These are phyloP conservation scores for Coemansia sp. DNA, from an alignment of 192 early-diverging fungal species.

Conservation along the genomic window DNA sequence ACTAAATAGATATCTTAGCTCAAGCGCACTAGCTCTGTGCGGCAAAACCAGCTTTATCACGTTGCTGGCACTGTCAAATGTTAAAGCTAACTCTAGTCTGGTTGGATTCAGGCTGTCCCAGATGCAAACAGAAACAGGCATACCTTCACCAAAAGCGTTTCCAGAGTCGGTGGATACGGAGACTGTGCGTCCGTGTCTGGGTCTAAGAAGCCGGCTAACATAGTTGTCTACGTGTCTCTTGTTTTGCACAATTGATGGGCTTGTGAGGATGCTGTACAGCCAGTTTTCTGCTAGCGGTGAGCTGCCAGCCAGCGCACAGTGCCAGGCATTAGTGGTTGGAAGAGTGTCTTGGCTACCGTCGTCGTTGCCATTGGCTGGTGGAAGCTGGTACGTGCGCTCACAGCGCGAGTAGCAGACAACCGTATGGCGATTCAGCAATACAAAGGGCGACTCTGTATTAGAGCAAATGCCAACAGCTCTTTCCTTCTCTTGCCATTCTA, in stretches of 20 bases:
- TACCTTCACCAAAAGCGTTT: not conserved
- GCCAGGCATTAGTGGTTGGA: constrained; percentile 54
- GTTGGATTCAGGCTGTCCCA: not conserved
- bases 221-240: constrained; percentile 64
- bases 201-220: constrained; percentile 61
- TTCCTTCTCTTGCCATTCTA: not conserved
- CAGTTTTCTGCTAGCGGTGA: constrained; percentile 59
- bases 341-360: not conserved
- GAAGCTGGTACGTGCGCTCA: constrained; percentile 17
- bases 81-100: constrained; percentile 13
- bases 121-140: constrained; percentile 2
- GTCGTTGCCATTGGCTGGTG: not conserved
- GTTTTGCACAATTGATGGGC: constrained; percentile 75
- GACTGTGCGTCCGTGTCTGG: constrained; percentile 59
- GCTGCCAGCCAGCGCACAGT: constrained; percentile 65
- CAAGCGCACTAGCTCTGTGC: constrained; percentile 62
- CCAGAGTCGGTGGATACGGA: not conserved
- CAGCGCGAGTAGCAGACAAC: not conserved
- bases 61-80: constrained; percentile 2
- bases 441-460: not conserved
- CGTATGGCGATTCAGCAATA: not conserved
- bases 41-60: constrained; percentile 46
- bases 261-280: constrained; percentile 80
- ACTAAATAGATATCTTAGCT: constrained; percentile 73
- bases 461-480: not conserved